A percentile compares a stretch with the other conserved stretches of the same genome.
phyloP scores from a whole-genome alignment of 1,284 basidiomycete genomes.

The Blastosporella zonata region DNA sequence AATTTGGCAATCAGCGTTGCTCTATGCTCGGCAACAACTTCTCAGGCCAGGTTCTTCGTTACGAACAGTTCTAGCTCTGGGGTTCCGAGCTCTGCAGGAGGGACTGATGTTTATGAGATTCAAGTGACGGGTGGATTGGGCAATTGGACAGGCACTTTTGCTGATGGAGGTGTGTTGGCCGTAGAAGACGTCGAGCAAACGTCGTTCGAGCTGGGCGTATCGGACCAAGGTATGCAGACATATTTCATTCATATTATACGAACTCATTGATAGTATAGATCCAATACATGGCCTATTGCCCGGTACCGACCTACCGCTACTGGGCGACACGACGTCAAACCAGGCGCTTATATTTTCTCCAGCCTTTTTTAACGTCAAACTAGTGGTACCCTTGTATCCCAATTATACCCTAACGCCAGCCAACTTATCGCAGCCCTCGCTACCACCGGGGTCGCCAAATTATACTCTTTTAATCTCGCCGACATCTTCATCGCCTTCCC shows the following conservation, averaged over 20 bases:
- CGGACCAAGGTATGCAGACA: conserved; percentile 41
- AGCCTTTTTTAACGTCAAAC: conserved; percentile 28
- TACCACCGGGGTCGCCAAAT: conserved; percentile 42
- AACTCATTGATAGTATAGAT: conserved; percentile 16
- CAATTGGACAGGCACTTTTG: conserved; percentile 48
- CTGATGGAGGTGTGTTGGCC: conserved; percentile 46
- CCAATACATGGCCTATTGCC: conserved; percentile 47
- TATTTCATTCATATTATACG: conserved; percentile 3
- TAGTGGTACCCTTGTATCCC: conserved; percentile 59
- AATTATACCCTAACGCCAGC: conserved; percentile 77
- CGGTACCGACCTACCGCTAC: conserved; percentile 41
- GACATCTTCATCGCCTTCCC: conserved; percentile 34
- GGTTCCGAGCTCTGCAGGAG: conserved; percentile 40
- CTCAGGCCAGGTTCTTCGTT: conserved; percentile 49
- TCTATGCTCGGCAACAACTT: conserved; percentile 42
- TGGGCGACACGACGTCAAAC: conserved; percentile 77
- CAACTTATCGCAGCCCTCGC: conserved; percentile 45
- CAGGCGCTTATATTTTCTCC: conserved; percentile 79
- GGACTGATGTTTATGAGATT: conserved; percentile 50
- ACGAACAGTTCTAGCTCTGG: conserved; percentile 44
- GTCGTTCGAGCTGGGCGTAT: conserved; percentile 58
- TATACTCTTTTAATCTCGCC: conserved; percentile 54
- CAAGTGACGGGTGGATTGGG: conserved; percentile 50
- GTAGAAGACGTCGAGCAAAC: conserved; percentile 39
- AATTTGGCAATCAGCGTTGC: conserved; percentile 57